Base-by-base conservation (phyloP, 208 protist species). In the Trypanosoma brucei region DNA sequence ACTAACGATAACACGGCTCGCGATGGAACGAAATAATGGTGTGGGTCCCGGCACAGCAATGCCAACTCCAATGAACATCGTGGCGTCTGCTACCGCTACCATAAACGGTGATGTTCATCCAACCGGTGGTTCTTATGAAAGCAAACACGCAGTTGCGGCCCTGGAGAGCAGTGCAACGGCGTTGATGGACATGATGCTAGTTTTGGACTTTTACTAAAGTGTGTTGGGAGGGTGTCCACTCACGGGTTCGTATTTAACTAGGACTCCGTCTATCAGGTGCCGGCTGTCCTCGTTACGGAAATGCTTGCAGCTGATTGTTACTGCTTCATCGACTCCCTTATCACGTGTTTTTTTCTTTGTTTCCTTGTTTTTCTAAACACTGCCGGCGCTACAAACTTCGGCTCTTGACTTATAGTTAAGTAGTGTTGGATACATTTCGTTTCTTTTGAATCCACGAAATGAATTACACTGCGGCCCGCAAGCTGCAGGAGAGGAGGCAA, bases 141-240 rank as follows among this genome's bases (percentile, higher is more conserved):
- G 44, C 2, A 69, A 79, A 53, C 76, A 75, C 30, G 63, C 59
- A 2, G 58, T 85, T 2, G 64, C 76, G 14, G 83, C 79, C 2
- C 64, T 90, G 36, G 78, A 91, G 83, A 86, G 83, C 42, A 79
- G 65, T 38, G 84, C 72, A 3, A 70, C 84, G 50, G 74, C 83
- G 0, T 57, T 88, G 33, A 88, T 88, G 81, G 79, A 79, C 0
- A 72, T 87, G 59, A 63, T 91, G 60, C 53, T 88, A 51, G 67
- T 93, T 0, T 59, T 93, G 0, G 84, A 93, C 50, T 91, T 79
- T 60, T 86, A 75, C 31, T 83, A 74, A 64, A 48, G 38, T 8
- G 44, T 14, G 9, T 48, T 48, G 7, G 9, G 7, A 33, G 30
- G 22, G 30, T 9, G 7, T 35, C 11, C n/a, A 55, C 22, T 22